phyloP scores from a whole-genome alignment of 2,329 filamentous ascomycete species.

The Cyanodermella asteris region DNA sequence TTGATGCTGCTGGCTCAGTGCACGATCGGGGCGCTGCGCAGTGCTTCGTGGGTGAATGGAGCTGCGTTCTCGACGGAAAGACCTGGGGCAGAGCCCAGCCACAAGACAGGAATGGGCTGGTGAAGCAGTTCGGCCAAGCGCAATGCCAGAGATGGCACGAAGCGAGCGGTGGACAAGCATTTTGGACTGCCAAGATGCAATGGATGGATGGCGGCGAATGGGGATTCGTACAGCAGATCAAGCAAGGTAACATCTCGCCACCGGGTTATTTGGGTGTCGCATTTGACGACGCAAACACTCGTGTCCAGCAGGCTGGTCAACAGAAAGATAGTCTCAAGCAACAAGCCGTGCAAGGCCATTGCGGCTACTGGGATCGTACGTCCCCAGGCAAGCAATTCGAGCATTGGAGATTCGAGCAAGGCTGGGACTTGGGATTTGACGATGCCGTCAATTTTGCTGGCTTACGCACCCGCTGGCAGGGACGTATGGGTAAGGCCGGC shows the following conservation, averaged over 20 bases:
- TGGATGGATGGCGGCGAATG: constrained; percentile 41
- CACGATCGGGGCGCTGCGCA: constrained; percentile 27
- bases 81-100: constrained; percentile 26
- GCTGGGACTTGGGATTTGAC: constrained; percentile 33
- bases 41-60: constrained; percentile 35
- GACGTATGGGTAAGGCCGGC: constrained; percentile 13
- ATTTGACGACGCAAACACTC: constrained; percentile 15
- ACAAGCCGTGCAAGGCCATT: constrained; percentile 22
- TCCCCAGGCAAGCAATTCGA: constrained; percentile 25
- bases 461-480: constrained; percentile 14
- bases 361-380: constrained; percentile 26
- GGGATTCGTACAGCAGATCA: constrained; percentile 33
- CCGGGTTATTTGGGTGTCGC: constrained; percentile 18
- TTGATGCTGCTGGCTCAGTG: constrained; percentile 26
- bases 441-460: constrained; percentile 32
- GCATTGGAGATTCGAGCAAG: constrained; percentile 31
- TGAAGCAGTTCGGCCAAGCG: constrained; percentile 21
- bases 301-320: constrained; percentile 18
- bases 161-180: constrained; percentile 30
- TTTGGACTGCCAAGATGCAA: constrained; percentile 40
- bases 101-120: constrained; percentile 15
- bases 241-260: constrained; percentile 20
- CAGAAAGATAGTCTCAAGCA: constrained; percentile 19
- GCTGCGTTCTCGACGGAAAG: constrained; percentile 30
- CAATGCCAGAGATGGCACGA: constrained; percentile 27